phyloP scores from a whole-genome alignment of 1,284 basidiomycete species.

The Veloporphyrellus conicus region DNA sequence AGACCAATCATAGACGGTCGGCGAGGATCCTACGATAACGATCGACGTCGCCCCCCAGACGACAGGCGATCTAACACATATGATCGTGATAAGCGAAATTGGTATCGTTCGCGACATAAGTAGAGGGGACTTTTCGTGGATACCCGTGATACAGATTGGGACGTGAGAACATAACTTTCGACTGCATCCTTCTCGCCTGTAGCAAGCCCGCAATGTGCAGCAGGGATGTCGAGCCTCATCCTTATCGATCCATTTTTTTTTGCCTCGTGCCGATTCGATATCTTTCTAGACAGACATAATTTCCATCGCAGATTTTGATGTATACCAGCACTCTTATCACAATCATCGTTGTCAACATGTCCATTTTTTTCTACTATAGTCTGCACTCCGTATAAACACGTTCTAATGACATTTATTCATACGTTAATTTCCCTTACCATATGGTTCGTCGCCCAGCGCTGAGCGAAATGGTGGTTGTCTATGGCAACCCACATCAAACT shows the following conservation, averaged over 20 bases:
- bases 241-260: constrained; percentile 1
- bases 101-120: constrained; percentile 10
- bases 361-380: not conserved
- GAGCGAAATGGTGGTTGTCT: not conserved
- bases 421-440: not conserved
- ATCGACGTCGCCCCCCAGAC: constrained; percentile 13
- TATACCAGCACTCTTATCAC: constrained; percentile 2
- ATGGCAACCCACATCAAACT: too few relatives aligned
- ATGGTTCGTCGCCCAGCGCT: not conserved
- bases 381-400: not conserved
- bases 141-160: not conserved
- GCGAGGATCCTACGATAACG: constrained; percentile 15
- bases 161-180: not conserved
- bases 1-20: constrained; percentile 17
- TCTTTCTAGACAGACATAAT: not conserved
- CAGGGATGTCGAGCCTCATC: too few relatives aligned
- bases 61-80: constrained; percentile 13
- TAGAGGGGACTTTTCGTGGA: not conserved
- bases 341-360: not conserved
- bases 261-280: not conserved
- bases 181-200: not conserved
- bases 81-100: constrained; percentile 8
- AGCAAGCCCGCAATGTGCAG: too few relatives aligned
- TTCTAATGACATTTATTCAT: too few relatives aligned
- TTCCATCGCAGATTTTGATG: not conserved